phyloP scores from a whole-genome alignment of 495 filamentous ascomycete species.

The Cercophora samala region DNA sequence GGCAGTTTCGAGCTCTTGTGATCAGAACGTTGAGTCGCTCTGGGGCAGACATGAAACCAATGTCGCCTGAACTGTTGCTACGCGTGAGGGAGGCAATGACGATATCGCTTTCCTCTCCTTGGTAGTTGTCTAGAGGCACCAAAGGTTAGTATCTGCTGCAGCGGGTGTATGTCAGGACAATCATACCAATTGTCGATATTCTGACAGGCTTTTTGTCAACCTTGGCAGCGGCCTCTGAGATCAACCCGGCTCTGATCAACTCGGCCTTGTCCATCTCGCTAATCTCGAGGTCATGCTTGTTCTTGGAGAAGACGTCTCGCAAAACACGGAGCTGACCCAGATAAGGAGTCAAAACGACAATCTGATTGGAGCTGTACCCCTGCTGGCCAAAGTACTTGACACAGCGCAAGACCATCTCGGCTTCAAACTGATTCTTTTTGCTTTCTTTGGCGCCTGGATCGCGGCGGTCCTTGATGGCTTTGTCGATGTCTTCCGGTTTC shows the following conservation, averaged over 20 bases:
- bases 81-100: conserved; percentile 66
- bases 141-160: neutral
- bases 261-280: conserved; percentile 71
- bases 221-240: conserved; percentile 53
- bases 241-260: conserved; percentile 60
- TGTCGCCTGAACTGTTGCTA: conserved; percentile 61
- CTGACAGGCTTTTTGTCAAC: conserved; percentile 50
- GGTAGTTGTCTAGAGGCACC: conserved; percentile 62
- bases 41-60: conserved; percentile 70
- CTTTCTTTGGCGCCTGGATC: conserved; percentile 50
- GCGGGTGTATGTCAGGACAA: neutral
- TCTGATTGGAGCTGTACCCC: conserved; percentile 63
- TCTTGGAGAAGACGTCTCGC: conserved; percentile 44
- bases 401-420: conserved; percentile 60
- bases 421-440: conserved; percentile 68
- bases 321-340: conserved; percentile 64
- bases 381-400: conserved; percentile 74
- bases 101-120: conserved; percentile 77
- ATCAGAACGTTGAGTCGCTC: conserved; percentile 71
- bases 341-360: conserved; percentile 75
- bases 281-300: conserved; percentile 54
- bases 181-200: conserved; percentile 63
- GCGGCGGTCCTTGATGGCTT: conserved; percentile 46
- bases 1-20: conserved; percentile 61
- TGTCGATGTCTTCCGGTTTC: conserved; percentile 47